Base-by-base conservation (phyloP, 176 grass and related monocot species). In the Lolium rigidum region DNA sequence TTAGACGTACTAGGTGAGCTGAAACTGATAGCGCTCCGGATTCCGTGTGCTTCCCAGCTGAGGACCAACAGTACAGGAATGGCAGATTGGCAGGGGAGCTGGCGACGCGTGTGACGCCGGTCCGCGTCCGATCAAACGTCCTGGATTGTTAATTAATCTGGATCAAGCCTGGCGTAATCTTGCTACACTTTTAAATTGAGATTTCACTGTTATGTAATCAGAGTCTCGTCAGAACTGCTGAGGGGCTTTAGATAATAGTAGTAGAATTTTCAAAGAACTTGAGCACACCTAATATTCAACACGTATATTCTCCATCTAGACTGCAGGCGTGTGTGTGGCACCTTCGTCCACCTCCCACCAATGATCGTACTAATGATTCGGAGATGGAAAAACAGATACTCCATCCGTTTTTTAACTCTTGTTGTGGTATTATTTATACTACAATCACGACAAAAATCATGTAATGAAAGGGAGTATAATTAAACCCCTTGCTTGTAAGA, bases 11-110 rank as follows among this genome's bases (percentile, higher is more conserved):
- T 22, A 28, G 24, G 4, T 35, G 62, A 15, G 52, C 52, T 37
- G 10, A 37, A 7, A 31, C 24, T 65, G 62, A 65, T 6, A n/a
- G 15, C 50, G 22, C 48, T 10, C 24, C 13, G 10, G 74, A 88
- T 88, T 88, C 74, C 74, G 15, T 79, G 0, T 84, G 87, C 87
- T 20, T 84, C 87, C 81, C 15, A 79, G 43, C 54, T 4, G 52
- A 79, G 60, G 75, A 54, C 80, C 73, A 77, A 58, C 3, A 28
- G 17, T 80, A 6, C 58, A 15, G 18, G 28, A 12, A 20, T 35
- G 65, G 6, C 35, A 65, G 46, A 8, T 2, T 9, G 22, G 13
- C 47, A 51, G 47, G 68, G 4, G 10, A 7, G 28, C 64, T 9
- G 74, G 13, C 21, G 70, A 80, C 65, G 65, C 24, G 12, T 73